Conservation (phyloP, 176 grass and related monocot species). For the Hordeum vulgare region MorexV3_pseudomolecules_assembly NC_058520.1:24858638-24859137, state of each 20-base stretch:
- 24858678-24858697: slow-evolving; percentile 1
- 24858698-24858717: background rate
- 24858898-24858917: background rate
- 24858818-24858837: slow-evolving; percentile 92
- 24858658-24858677: background rate
- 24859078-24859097: slow-evolving; percentile 76
- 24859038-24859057: slow-evolving; percentile 97
- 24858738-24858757: slow-evolving; percentile 2
- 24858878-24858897: background rate
- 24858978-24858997: slow-evolving; percentile 96
- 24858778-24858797: slow-evolving; percentile 80
- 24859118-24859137: slow-evolving; percentile 91
- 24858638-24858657: slow-evolving; percentile 50
- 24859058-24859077: slow-evolving; percentile 79
- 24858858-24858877: background rate
- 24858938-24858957: slow-evolving; percentile 21
- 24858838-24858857: slow-evolving; percentile 56
- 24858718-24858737: background rate
- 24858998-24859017: slow-evolving; percentile 75
- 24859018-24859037: slow-evolving; percentile 70
- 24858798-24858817: slow-evolving; percentile 94
- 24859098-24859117: slow-evolving; percentile 86
- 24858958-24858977: slow-evolving; percentile 83
- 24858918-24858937: background rate
- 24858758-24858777: slow-evolving; percentile 84